phyloP scores from a whole-genome alignment of 106 monocot species.

The Dendrobium nobile region DNA sequence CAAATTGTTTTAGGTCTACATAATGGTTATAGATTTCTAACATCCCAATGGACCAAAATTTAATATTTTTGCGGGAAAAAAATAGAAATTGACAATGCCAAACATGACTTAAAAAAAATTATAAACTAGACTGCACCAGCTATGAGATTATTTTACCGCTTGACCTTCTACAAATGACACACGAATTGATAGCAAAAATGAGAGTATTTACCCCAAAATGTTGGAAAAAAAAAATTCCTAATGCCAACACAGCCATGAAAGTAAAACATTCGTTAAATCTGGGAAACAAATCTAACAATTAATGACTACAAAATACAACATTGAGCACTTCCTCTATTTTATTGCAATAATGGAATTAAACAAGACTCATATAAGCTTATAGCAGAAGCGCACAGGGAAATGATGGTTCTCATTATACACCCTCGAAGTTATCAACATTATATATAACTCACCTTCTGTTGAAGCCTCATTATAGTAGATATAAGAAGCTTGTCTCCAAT shows the following conservation, averaged over 20 bases:
- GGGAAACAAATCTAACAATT: not conserved
- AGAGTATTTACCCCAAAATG: not conserved
- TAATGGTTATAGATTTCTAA: not conserved
- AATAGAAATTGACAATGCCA: not conserved
- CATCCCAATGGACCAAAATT: not conserved
- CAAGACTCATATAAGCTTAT: not conserved
- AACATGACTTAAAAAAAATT: not conserved
- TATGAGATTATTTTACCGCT: not conserved
- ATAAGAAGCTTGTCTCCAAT: conserved; percentile 81
- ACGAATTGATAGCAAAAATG: not conserved
- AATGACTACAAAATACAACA: not conserved
- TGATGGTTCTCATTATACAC: not conserved
- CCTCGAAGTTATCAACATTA: not conserved
- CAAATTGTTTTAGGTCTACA: not conserved
- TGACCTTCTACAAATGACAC: not conserved
- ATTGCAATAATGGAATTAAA: not conserved
- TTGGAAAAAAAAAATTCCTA: not conserved
- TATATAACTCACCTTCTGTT: conserved; percentile 53
- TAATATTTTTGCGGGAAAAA: not conserved
- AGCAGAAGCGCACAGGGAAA: not conserved
- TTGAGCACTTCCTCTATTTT: not conserved
- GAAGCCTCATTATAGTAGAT: conserved; percentile 79
- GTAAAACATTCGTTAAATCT: not conserved
- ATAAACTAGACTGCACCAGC: not conserved
- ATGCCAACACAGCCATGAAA: not conserved